Base-by-base conservation (phyloP, 75 land plant species). In the Selaginella tamariscina region DNA sequence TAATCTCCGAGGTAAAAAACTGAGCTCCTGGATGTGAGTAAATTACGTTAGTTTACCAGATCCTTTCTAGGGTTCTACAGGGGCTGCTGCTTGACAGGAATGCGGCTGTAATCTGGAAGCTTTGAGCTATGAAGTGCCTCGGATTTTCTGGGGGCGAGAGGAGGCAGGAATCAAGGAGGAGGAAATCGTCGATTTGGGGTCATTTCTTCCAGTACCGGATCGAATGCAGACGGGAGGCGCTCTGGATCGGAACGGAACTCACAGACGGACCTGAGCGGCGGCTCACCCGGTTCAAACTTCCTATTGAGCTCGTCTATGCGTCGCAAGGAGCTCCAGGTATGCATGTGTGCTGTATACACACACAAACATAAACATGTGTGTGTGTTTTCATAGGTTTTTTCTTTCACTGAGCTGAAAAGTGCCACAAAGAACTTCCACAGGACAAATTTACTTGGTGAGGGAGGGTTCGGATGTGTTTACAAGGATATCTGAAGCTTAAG, bases 381-480 rank as follows among this genome's bases (percentile, higher is more conserved):
- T n/a, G n/a, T n/a, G n/a, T n/a, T n/a, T n/a, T 86, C 18, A 74
- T 70, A 32, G 64, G 78, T 60, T 18, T 83, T 83, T 44, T 33
- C 81, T 13, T 75, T 67, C 44, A 24, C 64, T 0, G 86, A 81
- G 39, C 68, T 83, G 65, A 78, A 69, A 65, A 26, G 55, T 24
- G 86, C 81, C 2, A 81, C 83, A 27, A 78, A 55, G 68, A 71
- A 75, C 64, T 83, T 83, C 71, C 65, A 68, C 60, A 74, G 75
- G 13, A 57, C 74, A 20, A 65, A 68, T 24, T 55, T 75, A 75
- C 11, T 83, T 9, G 86, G 86, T 0, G 86, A 83, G 64, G 86
- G 86, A 13, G 86, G 86, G 15, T 83, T 83, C 69, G 86, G 86
- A 8, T 68, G 71, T 24, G 86, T 83, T 1, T 83, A 75, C 63